A percentile compares a stretch with the other conserved stretches of the same genome.
These are phyloP conservation scores for Linum tenue DNA, from an alignment of 345 rosid species.

Conservation along the genomic window DNA sequence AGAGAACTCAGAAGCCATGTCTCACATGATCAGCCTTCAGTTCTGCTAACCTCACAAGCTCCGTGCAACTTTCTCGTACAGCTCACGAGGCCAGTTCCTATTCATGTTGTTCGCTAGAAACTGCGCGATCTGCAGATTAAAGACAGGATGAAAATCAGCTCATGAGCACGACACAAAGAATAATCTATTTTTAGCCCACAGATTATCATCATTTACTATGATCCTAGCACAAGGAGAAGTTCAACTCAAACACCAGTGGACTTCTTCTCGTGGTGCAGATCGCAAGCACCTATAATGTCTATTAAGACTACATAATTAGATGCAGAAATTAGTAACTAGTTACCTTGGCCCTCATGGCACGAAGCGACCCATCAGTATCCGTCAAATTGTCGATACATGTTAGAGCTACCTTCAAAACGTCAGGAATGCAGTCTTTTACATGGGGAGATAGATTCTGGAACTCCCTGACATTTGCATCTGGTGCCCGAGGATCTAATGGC, in stretches of 20 bases:
- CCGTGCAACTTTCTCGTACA: background rate
- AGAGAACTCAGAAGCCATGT: no score
- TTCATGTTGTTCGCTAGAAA: background rate
- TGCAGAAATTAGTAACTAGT: background rate
- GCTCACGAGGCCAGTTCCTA: background rate
- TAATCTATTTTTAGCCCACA: background rate
- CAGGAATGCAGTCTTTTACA: constrained; percentile 85
- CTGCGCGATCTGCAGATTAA: background rate
- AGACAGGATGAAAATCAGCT: background rate
- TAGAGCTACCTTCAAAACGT: constrained; percentile 69
- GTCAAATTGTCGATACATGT: constrained; percentile 78
- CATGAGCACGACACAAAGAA: background rate
- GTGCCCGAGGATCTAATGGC: constrained; percentile 74
- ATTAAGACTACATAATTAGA: no score
- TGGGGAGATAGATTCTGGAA: constrained; percentile 70
- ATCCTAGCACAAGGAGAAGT: no score
- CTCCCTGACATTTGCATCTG: constrained; percentile 38
- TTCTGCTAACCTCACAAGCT: background rate
- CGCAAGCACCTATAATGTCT: no score
- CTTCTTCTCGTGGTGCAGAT: no score
- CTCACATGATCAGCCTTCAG: no score
- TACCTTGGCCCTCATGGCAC: constrained; percentile 91
- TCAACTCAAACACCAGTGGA: no score
- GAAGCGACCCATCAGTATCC: constrained; percentile 84
- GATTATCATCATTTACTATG: no score